Percentiles rank a stretch among this genome's conserved stretches.
Evolutionary conservation across 2,329 filamentous ascomycete species (phyloP).

Genomic region (Trichoderma koningiopsis): DNA sequence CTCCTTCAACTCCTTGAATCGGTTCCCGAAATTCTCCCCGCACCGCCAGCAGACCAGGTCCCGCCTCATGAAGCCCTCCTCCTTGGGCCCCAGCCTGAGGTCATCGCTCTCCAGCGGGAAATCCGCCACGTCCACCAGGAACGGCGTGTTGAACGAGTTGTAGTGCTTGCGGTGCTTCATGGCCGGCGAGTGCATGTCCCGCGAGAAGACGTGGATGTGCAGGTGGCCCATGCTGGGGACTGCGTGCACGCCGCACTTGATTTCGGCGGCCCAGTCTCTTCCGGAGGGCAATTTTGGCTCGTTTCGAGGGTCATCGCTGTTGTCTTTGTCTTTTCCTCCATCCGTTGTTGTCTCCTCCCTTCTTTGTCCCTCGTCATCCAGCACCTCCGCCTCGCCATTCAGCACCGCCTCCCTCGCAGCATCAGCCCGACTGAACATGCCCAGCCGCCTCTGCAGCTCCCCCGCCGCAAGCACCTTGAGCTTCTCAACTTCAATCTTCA

Average conservation of each 20-base stretch:
- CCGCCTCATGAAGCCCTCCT: conserved; percentile 60
- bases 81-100: conserved; percentile 57
- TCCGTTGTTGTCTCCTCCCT: conserved; percentile 26
- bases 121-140: conserved; percentile 76
- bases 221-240: conserved; percentile 90
- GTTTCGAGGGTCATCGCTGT: neutral
- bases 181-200: conserved; percentile 72
- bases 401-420: conserved; percentile 66
- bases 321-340: neutral
- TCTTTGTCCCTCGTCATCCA: conserved; percentile 30
- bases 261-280: conserved; percentile 75
- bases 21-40: conserved; percentile 69
- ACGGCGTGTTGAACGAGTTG: conserved; percentile 84
- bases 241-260: conserved; percentile 80
- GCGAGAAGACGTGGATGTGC: conserved; percentile 84
- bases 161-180: conserved; percentile 87
- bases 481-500: conserved; percentile 61
- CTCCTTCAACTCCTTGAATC: conserved; percentile 71
- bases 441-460: conserved; percentile 73
- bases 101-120: conserved; percentile 75
- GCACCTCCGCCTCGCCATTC: conserved; percentile 53
- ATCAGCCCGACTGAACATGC: conserved; percentile 64
- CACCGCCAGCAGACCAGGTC: conserved; percentile 87
- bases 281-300: conserved; percentile 61
- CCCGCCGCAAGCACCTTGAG: conserved; percentile 68